Percentiles rank a stretch among this genome's conserved stretches.
Evolutionary conservation across 805 yeast species (phyloP).

Genomic region (Lipomyces sp.): DNA sequence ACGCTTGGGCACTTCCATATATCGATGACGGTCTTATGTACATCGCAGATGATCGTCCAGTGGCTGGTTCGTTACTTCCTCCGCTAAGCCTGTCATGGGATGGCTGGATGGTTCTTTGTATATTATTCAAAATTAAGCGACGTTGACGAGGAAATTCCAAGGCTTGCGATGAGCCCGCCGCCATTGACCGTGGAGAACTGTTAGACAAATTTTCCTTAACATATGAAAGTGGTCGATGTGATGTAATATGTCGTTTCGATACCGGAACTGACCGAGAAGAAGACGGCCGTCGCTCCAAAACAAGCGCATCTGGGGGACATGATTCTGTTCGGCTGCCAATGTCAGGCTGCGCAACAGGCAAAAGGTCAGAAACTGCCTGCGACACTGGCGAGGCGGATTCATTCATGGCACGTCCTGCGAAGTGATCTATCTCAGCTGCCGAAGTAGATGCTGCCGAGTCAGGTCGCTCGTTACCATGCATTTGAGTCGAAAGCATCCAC

Average conservation of each 20-base stretch:
- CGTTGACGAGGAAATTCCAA: background rate
- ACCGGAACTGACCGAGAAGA: background rate
- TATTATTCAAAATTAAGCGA: background rate
- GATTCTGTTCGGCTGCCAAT: background rate
- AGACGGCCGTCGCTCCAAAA: background rate
- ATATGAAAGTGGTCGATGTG: background rate
- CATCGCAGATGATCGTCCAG: background rate
- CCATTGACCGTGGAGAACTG: background rate
- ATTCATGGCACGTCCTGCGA: background rate
- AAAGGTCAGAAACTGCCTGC: background rate
- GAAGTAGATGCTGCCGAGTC: background rate
- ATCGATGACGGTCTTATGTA: background rate
- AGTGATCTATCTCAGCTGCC: background rate
- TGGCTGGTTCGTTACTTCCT: background rate
- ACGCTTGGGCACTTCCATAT: background rate
- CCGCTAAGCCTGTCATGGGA: background rate
- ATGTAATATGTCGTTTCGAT: background rate
- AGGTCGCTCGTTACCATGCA: background rate
- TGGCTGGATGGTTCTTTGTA: background rate
- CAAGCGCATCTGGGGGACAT: background rate
- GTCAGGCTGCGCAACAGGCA: background rate
- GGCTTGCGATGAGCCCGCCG: constrained; percentile 1
- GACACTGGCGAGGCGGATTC: background rate
- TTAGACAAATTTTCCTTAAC: background rate
- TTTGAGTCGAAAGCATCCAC: constrained; percentile 1